Conservation (phyloP, 2,329 filamentous ascomycete genomes). For the Pestalotiopsis sp. region DNA sequence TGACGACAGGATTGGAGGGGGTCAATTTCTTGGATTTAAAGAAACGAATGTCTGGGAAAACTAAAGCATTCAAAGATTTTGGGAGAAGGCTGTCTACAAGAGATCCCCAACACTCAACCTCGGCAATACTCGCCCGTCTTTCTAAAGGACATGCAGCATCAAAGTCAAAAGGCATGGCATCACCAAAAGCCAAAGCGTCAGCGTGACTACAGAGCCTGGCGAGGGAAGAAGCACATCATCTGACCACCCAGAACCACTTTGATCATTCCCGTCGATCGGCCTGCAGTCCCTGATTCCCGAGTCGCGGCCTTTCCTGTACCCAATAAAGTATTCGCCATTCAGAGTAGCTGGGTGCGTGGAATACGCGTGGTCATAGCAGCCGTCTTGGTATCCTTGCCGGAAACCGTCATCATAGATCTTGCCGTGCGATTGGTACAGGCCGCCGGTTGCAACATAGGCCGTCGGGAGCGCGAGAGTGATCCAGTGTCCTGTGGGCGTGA, state of each 20-base stretch:
- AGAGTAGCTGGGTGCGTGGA: neutral
- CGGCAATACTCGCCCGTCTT: neutral
- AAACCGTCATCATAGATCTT: neutral
- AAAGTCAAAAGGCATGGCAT: neutral
- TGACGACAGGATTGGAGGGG: too few relatives aligned
- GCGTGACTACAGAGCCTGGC: neutral
- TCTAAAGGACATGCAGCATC: neutral
- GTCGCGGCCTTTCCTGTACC: neutral
- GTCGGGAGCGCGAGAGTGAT: neutral
- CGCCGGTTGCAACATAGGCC: neutral
- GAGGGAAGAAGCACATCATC: neutral
- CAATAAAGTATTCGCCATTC: neutral
- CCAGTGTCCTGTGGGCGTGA: neutral
- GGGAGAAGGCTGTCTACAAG: neutral
- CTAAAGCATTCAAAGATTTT: too few relatives aligned
- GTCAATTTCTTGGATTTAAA: too few relatives aligned
- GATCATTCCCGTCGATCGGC: neutral
- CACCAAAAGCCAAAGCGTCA: neutral
- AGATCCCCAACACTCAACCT: neutral
- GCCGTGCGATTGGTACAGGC: neutral
- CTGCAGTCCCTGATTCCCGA: neutral
- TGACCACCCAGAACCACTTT: neutral
- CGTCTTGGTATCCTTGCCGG: neutral
- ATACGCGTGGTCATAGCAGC: neutral
- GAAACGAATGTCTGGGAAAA: too few relatives aligned